These are phyloP conservation scores for Funneliformis caledonium DNA, from an alignment of 371 early-diverging fungal genomes.

Conservation along the genomic window DNA sequence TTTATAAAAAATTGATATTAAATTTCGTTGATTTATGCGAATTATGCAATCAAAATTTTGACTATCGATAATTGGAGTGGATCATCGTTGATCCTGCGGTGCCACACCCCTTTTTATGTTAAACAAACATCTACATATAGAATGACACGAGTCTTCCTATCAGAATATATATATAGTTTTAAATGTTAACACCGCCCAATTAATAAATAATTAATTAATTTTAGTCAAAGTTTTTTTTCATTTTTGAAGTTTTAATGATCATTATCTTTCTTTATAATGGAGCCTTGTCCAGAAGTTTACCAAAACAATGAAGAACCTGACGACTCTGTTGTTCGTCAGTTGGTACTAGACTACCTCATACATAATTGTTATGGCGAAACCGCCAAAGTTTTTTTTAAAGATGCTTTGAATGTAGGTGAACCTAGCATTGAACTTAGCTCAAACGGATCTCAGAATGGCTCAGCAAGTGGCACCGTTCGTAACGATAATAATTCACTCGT, in stretches of 20 bases:
- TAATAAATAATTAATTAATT: not conserved
- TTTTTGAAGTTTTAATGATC: not conserved
- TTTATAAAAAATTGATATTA: not conserved
- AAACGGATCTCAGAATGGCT: constrained; percentile 13
- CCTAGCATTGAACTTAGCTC: constrained; percentile 34
- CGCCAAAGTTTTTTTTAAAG: constrained; percentile 61
- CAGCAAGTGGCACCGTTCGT: not conserved
- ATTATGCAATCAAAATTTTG: too few species aligned
- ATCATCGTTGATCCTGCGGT: too few species aligned
- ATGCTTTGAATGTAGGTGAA: constrained; percentile 48
- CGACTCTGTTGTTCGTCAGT: constrained; percentile 47
- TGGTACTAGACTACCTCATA: constrained; percentile 59
- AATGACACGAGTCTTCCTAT: too few species aligned
- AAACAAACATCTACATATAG: too few species aligned
- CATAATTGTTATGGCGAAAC: constrained; percentile 68
- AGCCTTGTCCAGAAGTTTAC: constrained; percentile 18
- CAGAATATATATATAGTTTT: too few species aligned
- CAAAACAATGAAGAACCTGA: constrained; percentile 39
- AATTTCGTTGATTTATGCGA: not conserved
- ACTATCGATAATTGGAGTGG: not conserved
- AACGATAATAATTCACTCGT: constrained; percentile 14
- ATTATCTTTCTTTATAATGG: constrained; percentile 7
- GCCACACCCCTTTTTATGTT: too few species aligned
- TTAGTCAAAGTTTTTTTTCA: not conserved
- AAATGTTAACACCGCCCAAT: too few species aligned